These are phyloP conservation scores for Gomphus bonarii DNA, from an alignment of 1,284 basidiomycete genomes.

Conservation along the genomic window DNA sequence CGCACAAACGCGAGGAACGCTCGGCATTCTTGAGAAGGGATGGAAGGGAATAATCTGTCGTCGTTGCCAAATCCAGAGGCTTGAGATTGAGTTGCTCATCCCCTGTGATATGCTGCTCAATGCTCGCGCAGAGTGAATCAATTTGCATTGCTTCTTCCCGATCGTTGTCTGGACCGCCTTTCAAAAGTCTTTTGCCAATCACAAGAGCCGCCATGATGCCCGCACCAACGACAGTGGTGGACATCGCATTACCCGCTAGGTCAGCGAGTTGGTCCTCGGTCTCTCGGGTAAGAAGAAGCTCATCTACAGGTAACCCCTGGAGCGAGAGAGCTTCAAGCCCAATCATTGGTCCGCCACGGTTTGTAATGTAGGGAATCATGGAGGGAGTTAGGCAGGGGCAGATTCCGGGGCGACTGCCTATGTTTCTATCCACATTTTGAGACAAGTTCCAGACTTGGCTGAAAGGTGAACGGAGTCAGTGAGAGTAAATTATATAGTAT, in stretches of 20 bases:
- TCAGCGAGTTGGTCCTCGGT: constrained; percentile 91
- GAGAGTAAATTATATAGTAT: not conserved
- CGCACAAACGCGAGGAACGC: constrained; percentile 70
- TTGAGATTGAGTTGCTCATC: constrained; percentile 53
- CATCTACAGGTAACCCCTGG: constrained; percentile 89
- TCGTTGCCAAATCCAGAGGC: constrained; percentile 56
- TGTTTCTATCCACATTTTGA: constrained; percentile 90
- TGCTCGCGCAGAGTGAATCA: constrained; percentile 21
- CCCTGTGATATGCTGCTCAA: constrained; percentile 54
- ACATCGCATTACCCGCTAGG: constrained; percentile 95
- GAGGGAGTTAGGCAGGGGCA: constrained; percentile 89
- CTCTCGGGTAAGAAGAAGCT: constrained; percentile 85
- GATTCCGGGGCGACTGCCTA: constrained; percentile 73
- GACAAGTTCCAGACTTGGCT: constrained; percentile 95
- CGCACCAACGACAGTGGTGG: constrained; percentile 89
- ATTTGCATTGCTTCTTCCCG: constrained; percentile 37
- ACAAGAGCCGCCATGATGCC: constrained; percentile 80
- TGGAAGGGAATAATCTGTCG: constrained; percentile 35
- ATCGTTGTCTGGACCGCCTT: constrained; percentile 38
- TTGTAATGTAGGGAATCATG: constrained; percentile 95
- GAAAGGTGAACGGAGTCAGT: constrained; percentile 8
- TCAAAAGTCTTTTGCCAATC: constrained; percentile 53
- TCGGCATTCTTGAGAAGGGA: constrained; percentile 58
- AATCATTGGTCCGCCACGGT: constrained; percentile 93
- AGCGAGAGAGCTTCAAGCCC: constrained; percentile 88